phyloP scores from a whole-genome alignment of 2,329 filamentous ascomycete genomes.

The Ilyonectria mors-panacis region DNA sequence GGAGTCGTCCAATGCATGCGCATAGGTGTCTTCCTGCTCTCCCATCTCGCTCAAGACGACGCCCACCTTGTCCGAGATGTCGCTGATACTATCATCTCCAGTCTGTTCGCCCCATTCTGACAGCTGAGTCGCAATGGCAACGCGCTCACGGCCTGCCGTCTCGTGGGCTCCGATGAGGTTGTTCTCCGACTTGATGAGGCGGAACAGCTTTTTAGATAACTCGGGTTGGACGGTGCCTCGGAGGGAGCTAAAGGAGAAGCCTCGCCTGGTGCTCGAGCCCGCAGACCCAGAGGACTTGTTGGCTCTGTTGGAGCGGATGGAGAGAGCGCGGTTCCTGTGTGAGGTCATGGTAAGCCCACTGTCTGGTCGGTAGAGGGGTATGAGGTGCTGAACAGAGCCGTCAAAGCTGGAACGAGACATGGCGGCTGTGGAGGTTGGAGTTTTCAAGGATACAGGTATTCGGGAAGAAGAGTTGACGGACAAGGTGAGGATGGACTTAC shows the following conservation, averaged over 20 bases:
- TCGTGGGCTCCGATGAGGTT: conserved; percentile 89
- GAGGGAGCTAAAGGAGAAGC: conserved; percentile 89
- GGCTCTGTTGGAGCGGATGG: conserved; percentile 77
- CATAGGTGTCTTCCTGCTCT: conserved; percentile 92
- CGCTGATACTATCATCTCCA: conserved; percentile 86
- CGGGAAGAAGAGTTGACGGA: not conserved
- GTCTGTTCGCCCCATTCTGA: conserved; percentile 98
- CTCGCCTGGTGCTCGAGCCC: conserved; percentile 68
- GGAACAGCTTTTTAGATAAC: conserved; percentile 89
- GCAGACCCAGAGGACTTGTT: conserved; percentile 57
- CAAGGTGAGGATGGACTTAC: conserved; percentile 33
- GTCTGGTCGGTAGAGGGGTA: conserved; percentile 38
- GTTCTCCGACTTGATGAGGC: conserved; percentile 96
- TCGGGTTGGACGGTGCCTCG: conserved; percentile 89
- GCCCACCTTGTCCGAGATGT: conserved; percentile 95
- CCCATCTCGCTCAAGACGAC: conserved; percentile 93
- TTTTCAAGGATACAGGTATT: not conserved
- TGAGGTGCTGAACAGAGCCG: conserved; percentile 41
- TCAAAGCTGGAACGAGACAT: conserved; percentile 55
- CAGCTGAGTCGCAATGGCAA: conserved; percentile 88
- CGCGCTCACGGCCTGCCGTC: conserved; percentile 85
- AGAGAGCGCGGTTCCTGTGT: conserved; percentile 81
- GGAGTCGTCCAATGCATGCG: conserved; percentile 89
- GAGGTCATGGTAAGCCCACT: conserved; percentile 46
- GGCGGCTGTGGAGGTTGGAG: conserved; percentile 13